Conservation (phyloP, 2,329 filamentous ascomycete genomes). For the Cladophialophora psammophila region DNA sequence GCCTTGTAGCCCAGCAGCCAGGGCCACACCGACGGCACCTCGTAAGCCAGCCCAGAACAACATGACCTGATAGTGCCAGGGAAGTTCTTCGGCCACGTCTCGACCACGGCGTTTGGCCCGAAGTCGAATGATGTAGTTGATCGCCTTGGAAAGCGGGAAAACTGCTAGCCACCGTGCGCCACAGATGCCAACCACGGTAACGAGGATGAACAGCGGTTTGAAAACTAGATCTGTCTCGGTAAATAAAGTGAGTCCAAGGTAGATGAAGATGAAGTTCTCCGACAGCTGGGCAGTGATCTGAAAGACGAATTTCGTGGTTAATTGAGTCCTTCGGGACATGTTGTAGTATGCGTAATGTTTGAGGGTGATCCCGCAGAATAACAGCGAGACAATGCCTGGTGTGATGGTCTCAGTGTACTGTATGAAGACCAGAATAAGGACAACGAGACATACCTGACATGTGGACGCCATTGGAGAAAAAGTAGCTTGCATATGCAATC, state of each 20-base stretch:
- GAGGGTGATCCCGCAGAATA: slow-evolving; percentile 97
- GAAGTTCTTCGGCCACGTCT: slow-evolving; percentile 84
- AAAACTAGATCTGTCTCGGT: slow-evolving; percentile 88
- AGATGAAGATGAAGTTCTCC: slow-evolving; percentile 99
- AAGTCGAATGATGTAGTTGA: slow-evolving; percentile 93
- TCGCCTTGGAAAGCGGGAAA: slow-evolving; percentile 85
- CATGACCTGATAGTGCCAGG: slow-evolving; percentile 98
- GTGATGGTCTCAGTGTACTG: slow-evolving; percentile 31
- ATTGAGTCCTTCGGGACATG: slow-evolving; percentile 96
- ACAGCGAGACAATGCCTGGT: slow-evolving; percentile 89
- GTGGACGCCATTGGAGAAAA: slow-evolving; percentile 93
- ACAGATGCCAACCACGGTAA: slow-evolving; percentile 90
- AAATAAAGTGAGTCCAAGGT: slow-evolving; percentile 91
- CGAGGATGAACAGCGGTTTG: slow-evolving; percentile 92
- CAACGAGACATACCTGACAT: slow-evolving; percentile 78
- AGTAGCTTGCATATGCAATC: slow-evolving; percentile 95
- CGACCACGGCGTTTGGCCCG: slow-evolving; percentile 77
- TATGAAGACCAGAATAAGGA: too few relatives aligned
- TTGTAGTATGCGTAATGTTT: slow-evolving; percentile 99
- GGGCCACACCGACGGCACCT: slow-evolving; percentile 91
- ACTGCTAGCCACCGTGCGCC: slow-evolving; percentile 91
- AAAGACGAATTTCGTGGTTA: slow-evolving; percentile 98
- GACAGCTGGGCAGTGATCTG: slow-evolving; percentile 92
- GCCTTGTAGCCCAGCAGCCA: slow-evolving; percentile 86
- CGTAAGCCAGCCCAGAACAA: slow-evolving; percentile 98